These are phyloP conservation scores for Laburnicola sp. DNA, from an alignment of 2,329 filamentous ascomycete species.

Conservation along the genomic window DNA sequence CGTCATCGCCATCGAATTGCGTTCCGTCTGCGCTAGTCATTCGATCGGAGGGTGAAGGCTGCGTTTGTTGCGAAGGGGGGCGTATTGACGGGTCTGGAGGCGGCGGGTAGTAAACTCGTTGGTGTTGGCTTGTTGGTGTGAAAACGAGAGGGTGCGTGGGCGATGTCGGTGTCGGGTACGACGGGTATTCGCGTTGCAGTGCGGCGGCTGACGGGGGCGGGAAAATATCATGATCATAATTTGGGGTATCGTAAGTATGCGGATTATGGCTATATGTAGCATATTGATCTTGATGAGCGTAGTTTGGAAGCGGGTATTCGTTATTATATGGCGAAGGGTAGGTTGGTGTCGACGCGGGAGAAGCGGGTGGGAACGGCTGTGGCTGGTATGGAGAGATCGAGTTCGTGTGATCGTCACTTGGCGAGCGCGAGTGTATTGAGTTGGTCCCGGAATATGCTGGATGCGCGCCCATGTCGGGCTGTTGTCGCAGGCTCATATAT, in stretches of 20 bases:
- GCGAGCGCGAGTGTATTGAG: constrained; percentile 25
- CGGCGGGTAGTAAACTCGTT: constrained; percentile 36
- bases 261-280: constrained; percentile 18
- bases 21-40: constrained; percentile 19
- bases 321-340: constrained; percentile 21
- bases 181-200: constrained; percentile 27
- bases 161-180: constrained; percentile 28
- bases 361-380: constrained; percentile 21
- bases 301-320: constrained; percentile 11
- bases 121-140: constrained; percentile 27
- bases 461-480: constrained; percentile 19
- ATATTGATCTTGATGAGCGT: constrained; percentile 20
- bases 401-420: constrained; percentile 24
- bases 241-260: constrained; percentile 18
- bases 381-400: constrained; percentile 23
- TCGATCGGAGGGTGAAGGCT: constrained; percentile 19
- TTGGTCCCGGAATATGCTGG: constrained; percentile 16
- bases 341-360: constrained; percentile 16
- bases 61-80: constrained; percentile 16
- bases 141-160: constrained; percentile 16
- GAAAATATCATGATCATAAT: constrained; percentile 28
- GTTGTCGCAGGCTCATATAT: constrained; percentile 33
- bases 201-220: constrained; percentile 19
- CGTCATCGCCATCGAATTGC: constrained; percentile 22
- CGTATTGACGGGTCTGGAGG: constrained; percentile 23